Evolutionary conservation across 2,329 filamentous ascomycete species (phyloP).

Genomic region (Colletotrichum tropicicola): DNA sequence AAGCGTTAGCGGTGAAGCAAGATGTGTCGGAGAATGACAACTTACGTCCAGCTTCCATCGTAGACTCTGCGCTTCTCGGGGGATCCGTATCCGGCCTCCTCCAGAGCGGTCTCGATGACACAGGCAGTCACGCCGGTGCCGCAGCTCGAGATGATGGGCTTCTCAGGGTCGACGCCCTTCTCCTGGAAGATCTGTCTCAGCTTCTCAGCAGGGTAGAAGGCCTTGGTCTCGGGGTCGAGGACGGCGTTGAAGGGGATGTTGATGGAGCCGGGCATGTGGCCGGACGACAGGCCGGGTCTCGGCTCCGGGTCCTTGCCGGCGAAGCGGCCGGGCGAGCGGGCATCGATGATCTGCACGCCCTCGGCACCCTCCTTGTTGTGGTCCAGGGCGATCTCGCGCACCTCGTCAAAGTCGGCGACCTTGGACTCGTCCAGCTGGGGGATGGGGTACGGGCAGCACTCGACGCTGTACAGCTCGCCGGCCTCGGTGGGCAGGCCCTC

Average conservation of each 20-base stretch:
- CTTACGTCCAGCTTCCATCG: slow-evolving; percentile 98
- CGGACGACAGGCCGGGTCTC: slow-evolving; percentile 83
- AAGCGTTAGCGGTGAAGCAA: slow-evolving; percentile 31
- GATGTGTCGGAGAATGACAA: slow-evolving; percentile 38
- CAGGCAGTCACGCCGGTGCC: slow-evolving; percentile 95
- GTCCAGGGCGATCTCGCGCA: slow-evolving; percentile 80
- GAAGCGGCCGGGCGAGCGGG: slow-evolving; percentile 82
- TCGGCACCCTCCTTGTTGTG: slow-evolving; percentile 84
- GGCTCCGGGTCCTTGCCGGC: slow-evolving; percentile 87
- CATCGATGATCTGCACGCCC: slow-evolving; percentile 89
- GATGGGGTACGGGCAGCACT: slow-evolving; percentile 72
- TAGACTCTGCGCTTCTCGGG: slow-evolving; percentile 79
- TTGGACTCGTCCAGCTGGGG: slow-evolving; percentile 68
- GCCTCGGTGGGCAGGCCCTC: slow-evolving; percentile 83
- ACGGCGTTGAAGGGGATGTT: slow-evolving; percentile 83
- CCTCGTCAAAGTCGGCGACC: slow-evolving; percentile 83
- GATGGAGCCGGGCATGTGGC: slow-evolving; percentile 90
- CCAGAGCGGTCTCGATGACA: slow-evolving; percentile 86
- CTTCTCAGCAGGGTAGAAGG: slow-evolving; percentile 76
- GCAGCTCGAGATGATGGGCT: slow-evolving; percentile 87
- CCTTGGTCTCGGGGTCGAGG: slow-evolving; percentile 84
- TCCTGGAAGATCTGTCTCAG: slow-evolving; percentile 79
- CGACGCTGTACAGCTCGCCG: slow-evolving; percentile 75
- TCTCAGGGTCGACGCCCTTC: slow-evolving; percentile 81
- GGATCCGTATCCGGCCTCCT: slow-evolving; percentile 78